These are phyloP conservation scores for Talaromyces rugulosus DNA, from an alignment of 2,329 filamentous ascomycete species.

Conservation along the genomic window DNA sequence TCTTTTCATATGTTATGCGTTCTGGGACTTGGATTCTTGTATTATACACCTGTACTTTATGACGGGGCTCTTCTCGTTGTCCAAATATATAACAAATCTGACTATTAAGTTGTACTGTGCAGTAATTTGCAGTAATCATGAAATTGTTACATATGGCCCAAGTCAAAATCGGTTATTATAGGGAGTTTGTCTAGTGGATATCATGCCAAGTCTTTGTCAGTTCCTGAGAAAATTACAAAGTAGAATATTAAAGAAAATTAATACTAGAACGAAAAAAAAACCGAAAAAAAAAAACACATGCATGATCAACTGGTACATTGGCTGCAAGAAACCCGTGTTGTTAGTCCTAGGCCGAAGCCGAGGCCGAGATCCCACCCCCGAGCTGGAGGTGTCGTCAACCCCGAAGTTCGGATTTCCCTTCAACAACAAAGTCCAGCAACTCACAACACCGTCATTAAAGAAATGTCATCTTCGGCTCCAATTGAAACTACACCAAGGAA, in stretches of 20 bases:
- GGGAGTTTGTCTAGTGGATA: background rate
- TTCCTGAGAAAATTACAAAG: too few relatives aligned
- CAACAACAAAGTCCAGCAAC: background rate
- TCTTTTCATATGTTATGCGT: background rate
- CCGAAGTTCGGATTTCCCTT: background rate
- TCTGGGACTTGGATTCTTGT: background rate
- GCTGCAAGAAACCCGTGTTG: background rate
- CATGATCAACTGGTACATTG: too few relatives aligned
- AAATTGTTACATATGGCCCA: background rate
- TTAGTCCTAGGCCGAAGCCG: background rate
- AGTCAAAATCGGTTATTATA: background rate
- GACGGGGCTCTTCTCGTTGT: background rate
- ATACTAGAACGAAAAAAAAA: too few relatives aligned
- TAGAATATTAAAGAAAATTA: too few relatives aligned
- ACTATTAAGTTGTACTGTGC: background rate
- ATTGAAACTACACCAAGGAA: conserved; percentile 17
- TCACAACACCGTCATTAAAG: background rate
- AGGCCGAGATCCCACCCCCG: background rate
- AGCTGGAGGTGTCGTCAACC: background rate
- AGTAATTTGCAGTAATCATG: background rate
- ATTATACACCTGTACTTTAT: background rate
- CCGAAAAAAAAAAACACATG: background rate
- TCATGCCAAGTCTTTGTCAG: too few relatives aligned
- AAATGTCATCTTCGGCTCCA: background rate
- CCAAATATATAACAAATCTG: background rate